phyloP scores from a whole-genome alignment of 2,329 filamentous ascomycete genomes.

The Epichloe typhina region DNA sequence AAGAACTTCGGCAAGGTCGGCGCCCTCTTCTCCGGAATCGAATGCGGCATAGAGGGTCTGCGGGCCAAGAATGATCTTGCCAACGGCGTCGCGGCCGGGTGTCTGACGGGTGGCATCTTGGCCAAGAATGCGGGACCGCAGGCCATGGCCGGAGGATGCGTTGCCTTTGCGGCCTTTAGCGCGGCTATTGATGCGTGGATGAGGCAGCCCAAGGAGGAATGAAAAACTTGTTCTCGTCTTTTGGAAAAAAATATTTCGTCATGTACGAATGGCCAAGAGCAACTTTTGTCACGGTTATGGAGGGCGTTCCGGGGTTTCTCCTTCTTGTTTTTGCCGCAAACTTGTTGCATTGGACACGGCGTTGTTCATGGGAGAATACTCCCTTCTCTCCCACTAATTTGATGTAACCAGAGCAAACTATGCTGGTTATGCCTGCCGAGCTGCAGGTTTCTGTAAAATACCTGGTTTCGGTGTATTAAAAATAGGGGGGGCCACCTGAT shows the following conservation, averaged over 20 bases:
- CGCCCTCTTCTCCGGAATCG: constrained; percentile 79
- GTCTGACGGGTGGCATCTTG: constrained; percentile 79
- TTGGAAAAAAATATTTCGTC: neutral
- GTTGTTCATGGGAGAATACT: neutral
- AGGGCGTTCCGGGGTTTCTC: neutral
- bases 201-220: constrained; percentile 58
- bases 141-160: constrained; percentile 76
- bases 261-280: neutral
- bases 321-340: neutral
- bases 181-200: constrained; percentile 88
- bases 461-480: neutral
- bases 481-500: neutral
- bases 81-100: constrained; percentile 81
- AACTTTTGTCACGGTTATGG: no score
- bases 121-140: constrained; percentile 80
- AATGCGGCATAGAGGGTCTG: constrained; percentile 88
- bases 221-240: constrained; percentile 6
- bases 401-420: neutral
- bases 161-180: constrained; percentile 85
- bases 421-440: neutral
- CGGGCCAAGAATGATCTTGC: constrained; percentile 86
- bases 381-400: neutral
- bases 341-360: neutral
- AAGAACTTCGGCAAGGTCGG: constrained; percentile 95
- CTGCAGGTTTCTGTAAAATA: neutral